Base-by-base conservation (phyloP, 257 asterid genomes). In the Datura wrightii region DNA sequence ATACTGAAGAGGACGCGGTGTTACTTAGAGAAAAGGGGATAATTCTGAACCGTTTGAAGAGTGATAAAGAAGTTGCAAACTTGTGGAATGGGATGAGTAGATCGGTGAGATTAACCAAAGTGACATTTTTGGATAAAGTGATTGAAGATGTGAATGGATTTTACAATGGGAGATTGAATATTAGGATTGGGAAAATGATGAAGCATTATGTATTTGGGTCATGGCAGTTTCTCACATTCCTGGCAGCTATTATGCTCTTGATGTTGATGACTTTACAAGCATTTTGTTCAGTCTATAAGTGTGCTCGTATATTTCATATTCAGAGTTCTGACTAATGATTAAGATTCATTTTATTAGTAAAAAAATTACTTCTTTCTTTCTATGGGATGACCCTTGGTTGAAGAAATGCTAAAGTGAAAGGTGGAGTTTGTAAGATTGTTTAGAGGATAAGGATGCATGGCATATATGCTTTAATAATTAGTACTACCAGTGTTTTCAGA, bases 81-180 rank as follows among this genome's bases (percentile, higher is more conserved):
- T n/a, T 89, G 79, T 89, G 91, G 90, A 89, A 87, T 69, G 91
- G 90, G 15, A 89, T 89, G 91, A 89, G 80, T 52, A 87, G 78
- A 48, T 86, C 89, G 4, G 67, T 87, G 62, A 86, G 86, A 56
- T 76, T 89, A 74, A 87, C 92, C 0, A 89, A 86, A 44, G 92
- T 86, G 60, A 79, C 60, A 0, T 87, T 85, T 55, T 83, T 89
- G 63, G 90, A 89, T 81, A 87, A 83, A 46, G 82, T 85, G 54
- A 85, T 87, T 82, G 85, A 69, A 69, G 90, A 84, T 82, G 87
- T 86, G 66, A 87, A 89, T 79, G 85, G 83, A 76, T 84, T 48
- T 84, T 89, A 89, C 14, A 86, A 58, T 71, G 82, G 84, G 6
- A 85, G 82, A 58, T 86, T 65, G 87, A 85, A 41, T 3, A 80